Percentiles rank a stretch among this genome's conserved stretches.
Conservation (phyloP, 257 asterid species). For the Plantago ovata region DNA sequence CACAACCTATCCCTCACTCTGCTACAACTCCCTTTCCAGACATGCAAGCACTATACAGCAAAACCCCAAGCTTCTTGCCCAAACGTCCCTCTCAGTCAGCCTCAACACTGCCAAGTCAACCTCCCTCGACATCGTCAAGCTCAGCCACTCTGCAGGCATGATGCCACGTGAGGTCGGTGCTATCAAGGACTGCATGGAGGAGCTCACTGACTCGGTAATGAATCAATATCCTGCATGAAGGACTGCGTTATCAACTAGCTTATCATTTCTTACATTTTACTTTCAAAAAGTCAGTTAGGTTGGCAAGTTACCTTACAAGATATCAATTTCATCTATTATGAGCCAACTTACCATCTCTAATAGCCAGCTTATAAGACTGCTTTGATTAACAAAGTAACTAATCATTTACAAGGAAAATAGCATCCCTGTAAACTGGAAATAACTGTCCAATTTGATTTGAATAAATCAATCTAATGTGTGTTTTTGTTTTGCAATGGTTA, state of each 20-base stretch:
- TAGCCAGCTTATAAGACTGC: no score
- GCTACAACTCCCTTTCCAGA: conserved; percentile 54
- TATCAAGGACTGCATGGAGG: conserved; percentile 67
- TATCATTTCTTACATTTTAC: no score
- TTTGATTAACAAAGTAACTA: no score
- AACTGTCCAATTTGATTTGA: no score
- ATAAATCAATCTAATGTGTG: background rate
- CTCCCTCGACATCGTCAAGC: conserved; percentile 33
- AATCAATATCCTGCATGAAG: no score
- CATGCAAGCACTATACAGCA: conserved; percentile 42
- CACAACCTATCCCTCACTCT: conserved; percentile 63
- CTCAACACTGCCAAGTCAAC: conserved; percentile 40
- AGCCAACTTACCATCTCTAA: no score
- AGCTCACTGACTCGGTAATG: conserved; percentile 41
- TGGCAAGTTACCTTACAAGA: no score
- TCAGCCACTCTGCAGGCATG: conserved; percentile 37
- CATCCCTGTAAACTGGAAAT: no score
- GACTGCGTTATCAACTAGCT: no score
- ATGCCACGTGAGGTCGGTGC: conserved; percentile 50
- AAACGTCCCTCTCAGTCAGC: conserved; percentile 51
- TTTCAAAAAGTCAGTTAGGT: background rate
- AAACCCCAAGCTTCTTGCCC: conserved; percentile 50
- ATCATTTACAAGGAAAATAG: no score
- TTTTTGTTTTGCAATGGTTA: background rate
- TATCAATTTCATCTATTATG: background rate